Conservation (phyloP, 148 eudicot genomes). For the Dysphania ambrosioides region DNA sequence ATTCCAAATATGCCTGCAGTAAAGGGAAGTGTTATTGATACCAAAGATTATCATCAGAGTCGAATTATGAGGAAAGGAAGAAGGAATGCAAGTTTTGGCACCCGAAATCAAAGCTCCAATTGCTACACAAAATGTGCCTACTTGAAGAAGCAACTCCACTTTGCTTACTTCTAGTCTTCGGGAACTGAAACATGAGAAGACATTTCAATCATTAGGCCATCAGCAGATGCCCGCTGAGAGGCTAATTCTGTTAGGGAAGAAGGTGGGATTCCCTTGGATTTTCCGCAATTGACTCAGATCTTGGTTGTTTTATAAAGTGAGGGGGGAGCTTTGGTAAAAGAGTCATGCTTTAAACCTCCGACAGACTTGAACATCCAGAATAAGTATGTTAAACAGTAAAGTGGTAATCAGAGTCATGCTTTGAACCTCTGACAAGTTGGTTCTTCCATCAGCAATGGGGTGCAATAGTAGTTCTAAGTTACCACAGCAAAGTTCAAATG, state of each 20-base stretch:
- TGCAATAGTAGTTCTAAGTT: background rate
- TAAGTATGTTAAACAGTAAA: background rate
- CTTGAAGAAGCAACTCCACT: slow-evolving; percentile 98
- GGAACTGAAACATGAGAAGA: slow-evolving; percentile 49
- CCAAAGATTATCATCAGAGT: background rate
- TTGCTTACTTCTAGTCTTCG: slow-evolving; percentile 96
- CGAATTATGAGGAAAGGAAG: background rate
- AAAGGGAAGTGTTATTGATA: slow-evolving; percentile 1
- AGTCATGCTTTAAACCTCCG: too few species aligned
- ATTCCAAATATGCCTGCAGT: slow-evolving; percentile 93
- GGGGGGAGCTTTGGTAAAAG: too few species aligned
- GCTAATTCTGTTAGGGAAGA: too few species aligned
- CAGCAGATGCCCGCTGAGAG: background rate
- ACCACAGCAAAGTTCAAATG: background rate
- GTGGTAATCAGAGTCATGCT: background rate
- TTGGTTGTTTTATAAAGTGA: too few species aligned
- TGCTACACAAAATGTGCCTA: slow-evolving; percentile 85
- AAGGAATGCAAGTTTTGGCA: slow-evolving; percentile 12
- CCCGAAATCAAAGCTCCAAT: slow-evolving; percentile 95
- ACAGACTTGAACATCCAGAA: background rate
- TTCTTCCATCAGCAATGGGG: background rate
- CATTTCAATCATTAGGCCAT: slow-evolving; percentile 11
- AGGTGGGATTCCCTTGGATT: too few species aligned
- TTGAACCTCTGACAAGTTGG: background rate
- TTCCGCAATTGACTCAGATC: too few species aligned